Percentiles rank a stretch among this genome's conserved stretches.
These are phyloP conservation scores for Boletus reticuloceps DNA, from an alignment of 768 basidiomycete species.

Conservation along the genomic window DNA sequence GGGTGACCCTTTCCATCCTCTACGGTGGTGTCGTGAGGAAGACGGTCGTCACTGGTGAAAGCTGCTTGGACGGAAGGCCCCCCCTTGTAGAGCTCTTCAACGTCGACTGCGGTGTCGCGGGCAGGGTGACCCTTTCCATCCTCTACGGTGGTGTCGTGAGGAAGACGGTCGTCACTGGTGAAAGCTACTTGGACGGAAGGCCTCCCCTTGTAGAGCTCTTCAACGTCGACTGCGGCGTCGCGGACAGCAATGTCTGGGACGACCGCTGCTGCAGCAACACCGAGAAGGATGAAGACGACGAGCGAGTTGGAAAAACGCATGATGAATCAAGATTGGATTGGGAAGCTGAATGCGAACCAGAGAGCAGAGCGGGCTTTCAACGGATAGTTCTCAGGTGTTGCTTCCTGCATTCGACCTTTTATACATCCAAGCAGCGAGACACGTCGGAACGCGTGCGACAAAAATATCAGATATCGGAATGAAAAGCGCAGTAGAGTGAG, in stretches of 20 bases:
- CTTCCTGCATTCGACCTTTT: background rate
- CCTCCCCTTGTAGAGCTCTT: too few relatives aligned
- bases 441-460: background rate
- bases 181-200: too few relatives aligned
- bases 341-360: background rate
- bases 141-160: background rate
- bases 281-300: slow-evolving; percentile 2
- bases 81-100: too few relatives aligned
- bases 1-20: background rate
- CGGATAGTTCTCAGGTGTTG: background rate
- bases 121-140: too few relatives aligned
- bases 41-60: too few relatives aligned
- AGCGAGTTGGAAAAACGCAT: slow-evolving; percentile 9
- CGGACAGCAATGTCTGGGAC: slow-evolving; percentile 1
- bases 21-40: background rate
- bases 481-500: background rate
- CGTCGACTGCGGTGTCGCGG: too few relatives aligned
- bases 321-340: background rate
- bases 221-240: background rate
- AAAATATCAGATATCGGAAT: background rate
- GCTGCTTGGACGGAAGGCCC: too few relatives aligned
- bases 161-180: background rate
- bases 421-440: background rate
- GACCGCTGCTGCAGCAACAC: background rate
- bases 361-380: background rate